phyloP scores from a whole-genome alignment of 495 filamentous ascomycete genomes.

The Penicillium daleae region DNA sequence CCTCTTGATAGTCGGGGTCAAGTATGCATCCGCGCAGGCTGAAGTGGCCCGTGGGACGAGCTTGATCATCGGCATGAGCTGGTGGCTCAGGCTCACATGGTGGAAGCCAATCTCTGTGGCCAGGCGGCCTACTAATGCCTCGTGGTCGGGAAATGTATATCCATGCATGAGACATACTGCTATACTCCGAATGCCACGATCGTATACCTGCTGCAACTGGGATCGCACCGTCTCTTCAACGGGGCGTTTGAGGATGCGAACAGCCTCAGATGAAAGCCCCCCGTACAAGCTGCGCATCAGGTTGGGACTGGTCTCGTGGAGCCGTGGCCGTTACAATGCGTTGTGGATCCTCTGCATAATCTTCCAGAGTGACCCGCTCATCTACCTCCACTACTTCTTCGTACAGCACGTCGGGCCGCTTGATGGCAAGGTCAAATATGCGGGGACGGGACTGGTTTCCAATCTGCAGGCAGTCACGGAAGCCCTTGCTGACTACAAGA shows the following conservation, averaged over 20 bases:
- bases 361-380: slow-evolving; percentile 82
- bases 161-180: slow-evolving; percentile 53
- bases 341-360: slow-evolving; percentile 39
- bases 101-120: slow-evolving; percentile 42
- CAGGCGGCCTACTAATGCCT: slow-evolving; percentile 27
- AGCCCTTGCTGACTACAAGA: slow-evolving; percentile 83
- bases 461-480: slow-evolving; percentile 82
- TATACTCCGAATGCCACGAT: slow-evolving; percentile 45
- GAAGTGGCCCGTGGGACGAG: slow-evolving; percentile 74
- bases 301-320: background rate
- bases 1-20: slow-evolving; percentile 87
- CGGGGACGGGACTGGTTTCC: slow-evolving; percentile 76
- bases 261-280: slow-evolving; percentile 40
- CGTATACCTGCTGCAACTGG: slow-evolving; percentile 41
- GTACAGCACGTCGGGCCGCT: slow-evolving; percentile 75
- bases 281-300: slow-evolving; percentile 22
- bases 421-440: slow-evolving; percentile 74
- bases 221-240: slow-evolving; percentile 27
- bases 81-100: slow-evolving; percentile 56
- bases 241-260: slow-evolving; percentile 44
- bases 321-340: slow-evolving; percentile 18
- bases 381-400: slow-evolving; percentile 70
- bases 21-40: slow-evolving; percentile 88
- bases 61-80: slow-evolving; percentile 79
- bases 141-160: slow-evolving; percentile 53